A percentile compares a stretch with the other conserved stretches of the same genome.
Conservation (phyloP, 2,329 filamentous ascomycete species). For the Pestalotiopsis sp. region DNA sequence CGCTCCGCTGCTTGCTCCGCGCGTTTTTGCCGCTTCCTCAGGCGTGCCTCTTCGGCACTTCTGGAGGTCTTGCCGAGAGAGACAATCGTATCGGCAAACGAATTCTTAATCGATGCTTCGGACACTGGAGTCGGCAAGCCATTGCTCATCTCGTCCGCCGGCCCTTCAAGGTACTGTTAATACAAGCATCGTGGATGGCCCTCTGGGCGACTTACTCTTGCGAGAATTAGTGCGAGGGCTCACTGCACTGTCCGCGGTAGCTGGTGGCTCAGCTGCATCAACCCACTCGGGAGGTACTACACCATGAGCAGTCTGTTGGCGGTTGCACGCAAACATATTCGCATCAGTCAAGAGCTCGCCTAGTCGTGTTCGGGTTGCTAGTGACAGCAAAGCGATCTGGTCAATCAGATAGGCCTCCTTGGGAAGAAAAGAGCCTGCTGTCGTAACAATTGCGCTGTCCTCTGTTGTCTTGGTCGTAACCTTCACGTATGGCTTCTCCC, state of each 20-base stretch:
- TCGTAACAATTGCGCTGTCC: slow-evolving; percentile 63
- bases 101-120: slow-evolving; percentile 53
- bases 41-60: slow-evolving; percentile 72
- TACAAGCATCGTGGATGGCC: slow-evolving; percentile 13
- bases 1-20: slow-evolving; percentile 51
- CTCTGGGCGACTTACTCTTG: slow-evolving; percentile 57
- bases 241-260: slow-evolving; percentile 45
- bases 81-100: slow-evolving; percentile 57
- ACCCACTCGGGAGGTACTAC: slow-evolving; percentile 76
- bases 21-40: slow-evolving; percentile 69
- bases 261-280: slow-evolving; percentile 62
- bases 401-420: slow-evolving; percentile 78
- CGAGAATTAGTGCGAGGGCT: slow-evolving; percentile 57
- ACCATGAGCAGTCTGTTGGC: slow-evolving; percentile 80
- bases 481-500: slow-evolving; percentile 54
- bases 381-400: slow-evolving; percentile 79
- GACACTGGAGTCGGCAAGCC: slow-evolving; percentile 49
- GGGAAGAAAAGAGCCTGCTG: slow-evolving; percentile 71
- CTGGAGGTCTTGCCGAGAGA: slow-evolving; percentile 68
- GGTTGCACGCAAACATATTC: slow-evolving; percentile 67
- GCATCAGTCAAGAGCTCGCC: slow-evolving; percentile 79
- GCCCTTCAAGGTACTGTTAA: slow-evolving; percentile 42
- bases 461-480: slow-evolving; percentile 60
- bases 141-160: slow-evolving; percentile 40
- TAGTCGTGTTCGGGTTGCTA: slow-evolving; percentile 81